phyloP scores from a whole-genome alignment of 768 basidiomycete genomes.

The Gymnopilus dilepis region DNA sequence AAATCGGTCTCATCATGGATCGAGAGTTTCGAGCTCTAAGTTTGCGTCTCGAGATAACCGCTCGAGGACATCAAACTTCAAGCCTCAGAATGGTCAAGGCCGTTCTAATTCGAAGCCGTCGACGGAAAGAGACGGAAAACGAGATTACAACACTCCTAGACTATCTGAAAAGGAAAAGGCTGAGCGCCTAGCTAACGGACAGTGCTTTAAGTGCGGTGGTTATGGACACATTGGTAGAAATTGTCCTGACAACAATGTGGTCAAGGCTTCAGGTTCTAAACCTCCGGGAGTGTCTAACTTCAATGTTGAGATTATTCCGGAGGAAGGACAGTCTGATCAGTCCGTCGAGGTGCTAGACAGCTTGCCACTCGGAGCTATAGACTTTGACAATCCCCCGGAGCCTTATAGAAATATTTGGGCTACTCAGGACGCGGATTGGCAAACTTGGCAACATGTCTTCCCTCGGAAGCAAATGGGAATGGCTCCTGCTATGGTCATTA shows the following conservation, averaged over 20 bases:
- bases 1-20: too few species aligned
- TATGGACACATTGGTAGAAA: conserved; percentile 28
- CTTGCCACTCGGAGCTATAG: not conserved
- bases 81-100: too few species aligned
- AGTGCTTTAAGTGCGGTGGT: conserved; percentile 27
- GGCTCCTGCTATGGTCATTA: not conserved
- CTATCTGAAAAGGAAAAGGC: conserved; percentile 19
- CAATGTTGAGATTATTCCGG: conserved; percentile 17
- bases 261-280: conserved; percentile 16
- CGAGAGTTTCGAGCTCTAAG: too few species aligned
- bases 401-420: too few species aligned
- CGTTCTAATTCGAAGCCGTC: too few species aligned
- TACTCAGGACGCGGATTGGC: too few species aligned
- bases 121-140: not conserved
- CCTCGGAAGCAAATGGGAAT: not conserved
- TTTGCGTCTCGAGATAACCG: too few species aligned
- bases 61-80: too few species aligned
- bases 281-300: conserved; percentile 28
- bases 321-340: not conserved
- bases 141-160: not conserved
- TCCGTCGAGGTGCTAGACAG: not conserved
- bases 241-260: conserved; percentile 24
- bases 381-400: not conserved
- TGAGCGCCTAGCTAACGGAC: conserved; percentile 21
- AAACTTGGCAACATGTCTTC: too few species aligned